Evolutionary conservation across 2,329 filamentous ascomycete species (phyloP).

Genomic region (Cadophora gregata): DNA sequence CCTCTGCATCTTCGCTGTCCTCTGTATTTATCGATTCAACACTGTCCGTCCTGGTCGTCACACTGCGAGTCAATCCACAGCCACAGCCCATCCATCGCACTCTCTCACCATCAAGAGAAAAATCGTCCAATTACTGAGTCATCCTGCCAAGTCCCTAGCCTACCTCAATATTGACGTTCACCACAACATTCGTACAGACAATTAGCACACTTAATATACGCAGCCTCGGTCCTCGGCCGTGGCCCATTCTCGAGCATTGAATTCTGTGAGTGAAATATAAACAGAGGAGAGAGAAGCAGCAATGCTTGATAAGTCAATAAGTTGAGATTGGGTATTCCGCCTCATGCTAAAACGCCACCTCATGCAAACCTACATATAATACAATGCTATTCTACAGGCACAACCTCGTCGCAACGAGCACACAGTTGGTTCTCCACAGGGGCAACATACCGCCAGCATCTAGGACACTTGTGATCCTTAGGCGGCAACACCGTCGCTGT

Average conservation of each 20-base stretch:
- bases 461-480: slow-evolving; percentile 71
- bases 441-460: slow-evolving; percentile 91
- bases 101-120: no score
- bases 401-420: slow-evolving; percentile 71
- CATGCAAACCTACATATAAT: slow-evolving; percentile 6
- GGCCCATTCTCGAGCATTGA: background rate
- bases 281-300: background rate
- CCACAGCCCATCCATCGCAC: no score
- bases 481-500: slow-evolving; percentile 49
- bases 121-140: no score
- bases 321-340: slow-evolving; percentile 27
- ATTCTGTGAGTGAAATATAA: background rate
- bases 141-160: no score
- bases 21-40: no score
- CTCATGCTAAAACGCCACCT: slow-evolving; percentile 17
- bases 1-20: no score
- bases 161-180: no score
- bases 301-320: background rate
- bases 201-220: no score
- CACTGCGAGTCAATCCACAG: no score
- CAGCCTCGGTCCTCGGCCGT: no score
- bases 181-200: no score
- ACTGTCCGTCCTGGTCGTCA: no score
- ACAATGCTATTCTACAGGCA: slow-evolving; percentile 45
- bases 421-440: slow-evolving; percentile 71